A percentile compares a stretch with the other conserved stretches of the same genome.
Evolutionary conservation across 345 rosid genomes (phyloP).

Genomic region (Camelina hispida): DNA sequence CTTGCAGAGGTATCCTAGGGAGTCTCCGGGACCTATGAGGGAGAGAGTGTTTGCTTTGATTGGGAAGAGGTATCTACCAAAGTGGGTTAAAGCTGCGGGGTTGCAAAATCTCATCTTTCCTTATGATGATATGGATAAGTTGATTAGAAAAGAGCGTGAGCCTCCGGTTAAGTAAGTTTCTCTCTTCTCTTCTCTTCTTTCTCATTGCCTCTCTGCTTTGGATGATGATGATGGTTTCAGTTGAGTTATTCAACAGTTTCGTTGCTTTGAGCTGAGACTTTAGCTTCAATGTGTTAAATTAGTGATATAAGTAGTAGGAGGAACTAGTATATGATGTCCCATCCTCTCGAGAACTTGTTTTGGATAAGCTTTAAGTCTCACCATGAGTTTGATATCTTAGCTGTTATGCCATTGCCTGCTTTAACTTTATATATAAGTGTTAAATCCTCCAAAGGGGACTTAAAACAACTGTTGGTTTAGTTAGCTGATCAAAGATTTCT

Average conservation of each 20-base stretch:
- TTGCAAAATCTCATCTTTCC: conserved; percentile 92
- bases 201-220: background rate
- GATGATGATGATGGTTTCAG: background rate
- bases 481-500: background rate
- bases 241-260: conserved; percentile 1
- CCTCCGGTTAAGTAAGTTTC: conserved; percentile 86
- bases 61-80: conserved; percentile 86
- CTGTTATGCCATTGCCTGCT: background rate
- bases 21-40: conserved; percentile 87
- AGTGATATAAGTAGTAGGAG: background rate
- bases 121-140: conserved; percentile 83
- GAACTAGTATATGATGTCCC: background rate
- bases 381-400: background rate
- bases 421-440: background rate
- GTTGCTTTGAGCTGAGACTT: conserved; percentile 14
- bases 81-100: conserved; percentile 87
- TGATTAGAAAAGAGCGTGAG: conserved; percentile 76
- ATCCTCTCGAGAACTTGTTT: conserved; percentile 14
- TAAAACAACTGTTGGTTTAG: background rate
- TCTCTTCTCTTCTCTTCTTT: background rate
- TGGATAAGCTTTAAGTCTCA: conserved; percentile 8
- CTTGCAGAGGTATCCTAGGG: conserved; percentile 94
- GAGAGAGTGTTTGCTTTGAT: conserved; percentile 91
- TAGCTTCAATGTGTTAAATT: background rate
- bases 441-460: background rate